These are phyloP conservation scores for Knoxdaviesia capensis DNA, from an alignment of 2,329 filamentous ascomycete genomes.

Conservation along the genomic window DNA sequence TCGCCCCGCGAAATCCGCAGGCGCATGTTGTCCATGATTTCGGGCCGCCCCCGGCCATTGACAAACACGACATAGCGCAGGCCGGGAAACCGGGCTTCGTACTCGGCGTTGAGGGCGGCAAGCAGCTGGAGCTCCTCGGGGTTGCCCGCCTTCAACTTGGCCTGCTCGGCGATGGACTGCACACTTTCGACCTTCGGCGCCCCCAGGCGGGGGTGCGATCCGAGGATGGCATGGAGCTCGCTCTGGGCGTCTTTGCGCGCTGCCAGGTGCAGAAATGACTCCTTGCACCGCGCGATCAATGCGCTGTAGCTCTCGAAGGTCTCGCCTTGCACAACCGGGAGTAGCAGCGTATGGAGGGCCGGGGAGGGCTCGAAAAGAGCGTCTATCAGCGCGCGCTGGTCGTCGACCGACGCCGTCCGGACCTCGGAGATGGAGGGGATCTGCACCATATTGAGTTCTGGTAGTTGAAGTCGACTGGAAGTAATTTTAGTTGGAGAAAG, in stretches of 20 bases:
- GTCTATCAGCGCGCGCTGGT: slow-evolving; percentile 44
- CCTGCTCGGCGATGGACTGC: slow-evolving; percentile 66
- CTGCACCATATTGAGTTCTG: too few species aligned
- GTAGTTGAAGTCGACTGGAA: background rate
- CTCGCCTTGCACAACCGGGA: slow-evolving; percentile 38
- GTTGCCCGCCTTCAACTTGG: slow-evolving; percentile 41
- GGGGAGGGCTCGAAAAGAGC: slow-evolving; percentile 68
- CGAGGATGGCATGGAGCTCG: slow-evolving; percentile 52
- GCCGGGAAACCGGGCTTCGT: slow-evolving; percentile 64
- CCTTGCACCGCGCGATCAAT: slow-evolving; percentile 46
- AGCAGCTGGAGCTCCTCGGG: slow-evolving; percentile 37
- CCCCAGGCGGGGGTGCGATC: slow-evolving; percentile 67
- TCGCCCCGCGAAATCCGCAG: slow-evolving; percentile 49
- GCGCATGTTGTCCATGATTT: slow-evolving; percentile 70
- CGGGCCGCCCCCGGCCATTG: slow-evolving; percentile 52
- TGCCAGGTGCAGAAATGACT: slow-evolving; percentile 38
- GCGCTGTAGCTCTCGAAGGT: slow-evolving; percentile 46
- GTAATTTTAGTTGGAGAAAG: background rate
- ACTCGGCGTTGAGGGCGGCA: slow-evolving; percentile 48
- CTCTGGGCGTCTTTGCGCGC: slow-evolving; percentile 19
- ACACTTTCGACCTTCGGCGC: slow-evolving; percentile 65
- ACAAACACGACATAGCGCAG: slow-evolving; percentile 85
- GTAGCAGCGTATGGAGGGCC: slow-evolving; percentile 50
- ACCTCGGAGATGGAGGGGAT: slow-evolving; percentile 40
- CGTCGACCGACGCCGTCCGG: slow-evolving; percentile 28